Percentiles rank a stretch among this genome's conserved stretches.
Evolutionary conservation across 1,284 basidiomycete species (phyloP).

Genomic region (Cystobasidium pallidum): DNA sequence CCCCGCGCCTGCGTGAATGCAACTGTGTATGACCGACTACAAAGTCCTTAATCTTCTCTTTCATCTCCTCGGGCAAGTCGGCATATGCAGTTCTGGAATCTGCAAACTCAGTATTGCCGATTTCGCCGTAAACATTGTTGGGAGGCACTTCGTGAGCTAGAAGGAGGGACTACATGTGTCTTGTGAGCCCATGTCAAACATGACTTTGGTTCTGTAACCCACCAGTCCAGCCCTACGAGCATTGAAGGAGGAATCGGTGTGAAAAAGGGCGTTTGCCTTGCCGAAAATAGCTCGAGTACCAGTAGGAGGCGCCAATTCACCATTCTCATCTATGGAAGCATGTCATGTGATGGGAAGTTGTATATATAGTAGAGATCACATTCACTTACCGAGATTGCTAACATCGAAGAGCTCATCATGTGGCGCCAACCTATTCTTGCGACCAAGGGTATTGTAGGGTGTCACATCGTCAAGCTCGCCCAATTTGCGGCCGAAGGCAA

Average conservation of each 20-base stretch:
- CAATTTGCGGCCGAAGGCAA: constrained; percentile 51
- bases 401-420: constrained; percentile 51
- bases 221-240: constrained; percentile 49
- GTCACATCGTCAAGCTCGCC: constrained; percentile 51
- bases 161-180: constrained; percentile 49
- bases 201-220: not conserved
- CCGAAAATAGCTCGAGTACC: constrained; percentile 34
- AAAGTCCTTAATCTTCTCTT: constrained; percentile 53
- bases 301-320: constrained; percentile 10
- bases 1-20: constrained; percentile 14
- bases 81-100: constrained; percentile 54
- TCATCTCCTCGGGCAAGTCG: constrained; percentile 50
- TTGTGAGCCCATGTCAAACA: too few relatives aligned
- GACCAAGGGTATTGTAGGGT: constrained; percentile 47
- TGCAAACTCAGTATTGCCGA: constrained; percentile 54
- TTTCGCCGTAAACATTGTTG: constrained; percentile 44
- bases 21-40: constrained; percentile 48
- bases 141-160: constrained; percentile 54
- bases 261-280: constrained; percentile 52
- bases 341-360: too few relatives aligned
- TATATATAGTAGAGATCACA: too few relatives aligned
- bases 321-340: constrained; percentile 4
- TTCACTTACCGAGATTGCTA: constrained; percentile 47
- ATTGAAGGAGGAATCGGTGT: constrained; percentile 54
- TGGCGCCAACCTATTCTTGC: constrained; percentile 47